Percentiles rank a stretch among this genome's conserved stretches.
Evolutionary conservation across 345 rosid genomes (phyloP).

Genomic region (Physaria fendleri): DNA sequence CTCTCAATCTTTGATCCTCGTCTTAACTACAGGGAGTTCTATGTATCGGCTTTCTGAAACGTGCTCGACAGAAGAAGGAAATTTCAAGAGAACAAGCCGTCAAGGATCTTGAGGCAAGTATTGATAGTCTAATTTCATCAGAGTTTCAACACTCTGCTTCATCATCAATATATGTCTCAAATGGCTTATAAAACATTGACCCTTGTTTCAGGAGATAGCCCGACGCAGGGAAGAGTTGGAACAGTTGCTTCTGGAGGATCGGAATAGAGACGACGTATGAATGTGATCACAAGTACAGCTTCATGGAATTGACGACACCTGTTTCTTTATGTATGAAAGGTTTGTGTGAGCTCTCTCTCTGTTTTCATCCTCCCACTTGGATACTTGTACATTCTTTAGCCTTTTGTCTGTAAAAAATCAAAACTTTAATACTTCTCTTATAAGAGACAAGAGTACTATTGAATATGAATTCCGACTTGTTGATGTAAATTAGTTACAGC

Average conservation of each 20-base stretch:
- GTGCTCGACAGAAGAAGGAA: slow-evolving; percentile 61
- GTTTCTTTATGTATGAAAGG: slow-evolving; percentile 6
- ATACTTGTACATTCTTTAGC: background rate
- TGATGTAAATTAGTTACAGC: too few species aligned
- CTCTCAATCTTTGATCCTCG: background rate
- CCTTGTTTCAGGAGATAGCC: slow-evolving; percentile 59
- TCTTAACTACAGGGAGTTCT: slow-evolving; percentile 56
- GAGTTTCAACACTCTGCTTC: too few species aligned
- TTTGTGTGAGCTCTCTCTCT: slow-evolving; percentile 17
- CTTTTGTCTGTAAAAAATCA: background rate
- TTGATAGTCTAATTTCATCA: background rate
- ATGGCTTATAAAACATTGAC: background rate
- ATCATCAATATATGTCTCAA: background rate
- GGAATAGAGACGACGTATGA: slow-evolving; percentile 21
- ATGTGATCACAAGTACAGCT: slow-evolving; percentile 8
- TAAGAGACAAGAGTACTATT: too few species aligned
- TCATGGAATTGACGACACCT: background rate
- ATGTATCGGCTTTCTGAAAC: slow-evolving; percentile 85
- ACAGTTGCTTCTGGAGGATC: slow-evolving; percentile 62
- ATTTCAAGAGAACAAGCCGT: slow-evolving; percentile 73
- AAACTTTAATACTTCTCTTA: background rate
- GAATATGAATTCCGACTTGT: too few species aligned
- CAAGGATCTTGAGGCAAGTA: slow-evolving; percentile 68
- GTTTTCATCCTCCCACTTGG: slow-evolving; percentile 13
- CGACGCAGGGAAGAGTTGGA: slow-evolving; percentile 80